Conservation (phyloP, 495 filamentous ascomycete genomes). For the Penicillium fimorum region DNA sequence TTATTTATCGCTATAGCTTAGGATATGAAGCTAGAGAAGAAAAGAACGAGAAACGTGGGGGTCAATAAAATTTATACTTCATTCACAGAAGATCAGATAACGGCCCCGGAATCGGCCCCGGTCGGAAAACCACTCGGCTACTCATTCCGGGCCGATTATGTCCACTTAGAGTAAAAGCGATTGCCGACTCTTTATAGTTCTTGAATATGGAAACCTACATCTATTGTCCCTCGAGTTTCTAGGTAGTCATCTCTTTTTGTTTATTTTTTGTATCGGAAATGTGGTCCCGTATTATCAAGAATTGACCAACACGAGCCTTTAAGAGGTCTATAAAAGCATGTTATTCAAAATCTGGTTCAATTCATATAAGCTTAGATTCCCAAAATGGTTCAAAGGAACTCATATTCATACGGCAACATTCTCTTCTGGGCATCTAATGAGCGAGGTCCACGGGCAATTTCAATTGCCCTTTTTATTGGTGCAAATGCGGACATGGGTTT, state of each 20-base stretch:
- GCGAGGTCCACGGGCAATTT: constrained; percentile 7
- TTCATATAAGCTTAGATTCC: background rate
- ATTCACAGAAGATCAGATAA: constrained; percentile 2
- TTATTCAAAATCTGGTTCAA: background rate
- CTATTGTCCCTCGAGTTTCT: background rate
- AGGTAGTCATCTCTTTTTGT: background rate
- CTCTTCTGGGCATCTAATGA: constrained; percentile 5
- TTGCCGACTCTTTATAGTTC: background rate
- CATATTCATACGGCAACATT: constrained; percentile 9
- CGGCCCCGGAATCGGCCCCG: constrained; percentile 4
- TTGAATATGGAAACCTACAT: background rate
- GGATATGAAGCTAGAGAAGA: background rate
- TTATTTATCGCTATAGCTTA: background rate
- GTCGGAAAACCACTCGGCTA: background rate
- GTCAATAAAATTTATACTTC: background rate
- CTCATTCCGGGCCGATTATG: background rate
- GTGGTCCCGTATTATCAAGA: background rate
- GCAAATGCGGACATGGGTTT: constrained; percentile 7
- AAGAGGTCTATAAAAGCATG: background rate
- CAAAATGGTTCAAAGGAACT: background rate
- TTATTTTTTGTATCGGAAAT: background rate
- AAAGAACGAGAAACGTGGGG: too few species aligned
- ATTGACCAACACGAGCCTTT: background rate
- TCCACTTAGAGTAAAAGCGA: constrained; percentile 1
- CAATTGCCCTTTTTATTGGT: constrained; percentile 14